These are phyloP conservation scores for Leccinum disarticulatum DNA, from an alignment of 768 basidiomycete genomes.

Conservation along the genomic window DNA sequence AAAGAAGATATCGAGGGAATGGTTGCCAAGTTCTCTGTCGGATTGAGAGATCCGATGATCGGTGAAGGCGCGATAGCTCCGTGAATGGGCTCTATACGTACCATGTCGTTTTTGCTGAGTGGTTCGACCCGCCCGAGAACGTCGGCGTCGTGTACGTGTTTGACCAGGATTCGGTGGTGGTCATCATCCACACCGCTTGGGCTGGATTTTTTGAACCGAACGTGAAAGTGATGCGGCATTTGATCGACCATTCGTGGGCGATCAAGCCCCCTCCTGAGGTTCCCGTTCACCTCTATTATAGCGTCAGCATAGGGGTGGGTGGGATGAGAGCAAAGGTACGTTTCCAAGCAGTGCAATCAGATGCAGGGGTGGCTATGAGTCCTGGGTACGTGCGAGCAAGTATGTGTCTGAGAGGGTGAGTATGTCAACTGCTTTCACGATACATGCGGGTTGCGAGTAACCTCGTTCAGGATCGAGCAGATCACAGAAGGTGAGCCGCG, in stretches of 20 bases:
- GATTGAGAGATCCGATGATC: conserved; percentile 14
- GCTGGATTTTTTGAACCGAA: conserved; percentile 38
- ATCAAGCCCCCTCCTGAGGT: conserved; percentile 23
- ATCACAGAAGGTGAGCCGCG: conserved; percentile 32
- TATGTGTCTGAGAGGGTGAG: conserved; percentile 15
- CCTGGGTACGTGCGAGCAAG: conserved; percentile 36
- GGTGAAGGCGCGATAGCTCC: background rate
- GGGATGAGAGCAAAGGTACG: conserved; percentile 12
- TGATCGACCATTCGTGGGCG: conserved; percentile 23
- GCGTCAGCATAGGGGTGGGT: conserved; percentile 12
- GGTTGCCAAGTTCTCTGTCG: conserved; percentile 36
- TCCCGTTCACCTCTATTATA: conserved; percentile 39
- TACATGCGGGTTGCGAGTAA: conserved; percentile 24
- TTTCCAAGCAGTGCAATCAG: conserved; percentile 30
- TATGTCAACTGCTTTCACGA: conserved; percentile 1
- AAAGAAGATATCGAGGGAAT: conserved; percentile 32
- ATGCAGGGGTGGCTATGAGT: conserved; percentile 30
- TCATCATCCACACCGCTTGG: conserved; percentile 47
- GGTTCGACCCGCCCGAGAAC: conserved; percentile 32
- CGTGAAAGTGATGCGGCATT: conserved; percentile 34
- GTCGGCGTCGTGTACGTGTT: conserved; percentile 33
- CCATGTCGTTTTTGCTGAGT: conserved; percentile 33
- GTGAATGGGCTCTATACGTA: background rate
- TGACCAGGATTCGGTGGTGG: conserved; percentile 31
- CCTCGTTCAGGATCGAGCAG: conserved; percentile 39